Conservation (phyloP, 768 basidiomycete species). For the Xerocomus brunneocitrinus region DNA sequence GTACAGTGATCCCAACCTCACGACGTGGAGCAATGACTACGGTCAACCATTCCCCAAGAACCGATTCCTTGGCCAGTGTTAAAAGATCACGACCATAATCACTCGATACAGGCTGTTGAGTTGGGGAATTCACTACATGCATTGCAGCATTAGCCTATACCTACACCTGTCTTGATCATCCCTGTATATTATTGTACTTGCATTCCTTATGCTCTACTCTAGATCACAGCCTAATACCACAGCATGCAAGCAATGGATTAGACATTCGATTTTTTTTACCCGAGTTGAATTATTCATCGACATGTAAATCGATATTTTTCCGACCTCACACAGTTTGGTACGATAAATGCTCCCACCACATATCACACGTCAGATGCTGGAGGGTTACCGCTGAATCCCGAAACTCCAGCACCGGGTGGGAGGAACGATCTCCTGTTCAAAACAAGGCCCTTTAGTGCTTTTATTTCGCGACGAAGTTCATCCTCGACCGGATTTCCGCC, state of each 20-base stretch:
- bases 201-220: background rate
- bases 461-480: conserved; percentile 67
- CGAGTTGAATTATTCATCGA: background rate
- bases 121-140: background rate
- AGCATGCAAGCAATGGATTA: background rate
- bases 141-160: background rate
- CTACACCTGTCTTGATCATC: background rate
- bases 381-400: conserved; percentile 7
- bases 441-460: conserved; percentile 74
- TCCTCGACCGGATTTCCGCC: conserved; percentile 41
- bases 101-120: background rate
- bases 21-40: conserved; percentile 42
- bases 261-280: background rate
- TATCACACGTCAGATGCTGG: background rate
- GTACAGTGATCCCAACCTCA: conserved; percentile 57
- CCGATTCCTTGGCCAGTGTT: conserved; percentile 41
- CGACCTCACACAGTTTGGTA: background rate
- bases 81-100: background rate
- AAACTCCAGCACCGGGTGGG: conserved; percentile 1
- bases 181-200: background rate
- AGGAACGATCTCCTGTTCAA: conserved; percentile 56
- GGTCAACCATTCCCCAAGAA: conserved; percentile 49
- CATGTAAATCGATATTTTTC: background rate
- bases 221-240: background rate
- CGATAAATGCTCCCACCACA: background rate